Base-by-base conservation (phyloP, 2,329 filamentous ascomycete species). In the Ophiostoma pallidulum region DNA sequence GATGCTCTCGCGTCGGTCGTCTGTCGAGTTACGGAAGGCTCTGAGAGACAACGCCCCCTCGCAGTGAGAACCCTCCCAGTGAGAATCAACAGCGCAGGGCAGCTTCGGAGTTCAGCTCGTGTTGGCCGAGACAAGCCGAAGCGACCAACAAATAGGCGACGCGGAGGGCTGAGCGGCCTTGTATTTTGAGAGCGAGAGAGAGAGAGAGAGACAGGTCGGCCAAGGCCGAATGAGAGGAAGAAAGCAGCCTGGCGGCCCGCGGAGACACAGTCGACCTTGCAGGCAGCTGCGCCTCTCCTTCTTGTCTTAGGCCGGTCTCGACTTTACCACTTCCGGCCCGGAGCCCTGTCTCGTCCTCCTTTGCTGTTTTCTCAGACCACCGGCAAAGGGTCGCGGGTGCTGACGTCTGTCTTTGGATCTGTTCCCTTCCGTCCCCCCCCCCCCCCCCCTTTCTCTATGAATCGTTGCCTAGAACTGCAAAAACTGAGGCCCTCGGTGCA, bases 41-140 rank as follows among this genome's bases (percentile, higher is more conserved):
- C n/a, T n/a, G n/a, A 20, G 7, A 41, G 6, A 14, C 22, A 36
- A 22, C n/a, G 22, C 18, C 14, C 13, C 16, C n/a, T n/a, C n/a
- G n/a, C n/a, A n/a, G n/a, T n/a, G n/a, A n/a, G n/a, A n/a, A n/a
- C n/a, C n/a, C n/a, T n/a, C 39, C 9, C 18, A 42, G 24, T 24
- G 38, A 12, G 29, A 24, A 42, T 12, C 6, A 12, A 8, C 31
- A 9, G 33, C 20, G 24, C 35, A 19, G 31, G 24, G 29, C 29
- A 26, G 22, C 18, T 16, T n/a, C n/a, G n/a, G 12, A 20, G 43
- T 26, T 42, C 40, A 19, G 9, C 29, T 28, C 26, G 29, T 9
- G 29, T 40, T 12, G 35, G 29, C 40, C 46, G 40, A 48, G 40
- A 48, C 46, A 48, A 20, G 26, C n/a, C 41, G 36, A 48, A 33